Conservation (phyloP, 441 rosid genomes). For the Adansonia madagascariensis region DNA sequence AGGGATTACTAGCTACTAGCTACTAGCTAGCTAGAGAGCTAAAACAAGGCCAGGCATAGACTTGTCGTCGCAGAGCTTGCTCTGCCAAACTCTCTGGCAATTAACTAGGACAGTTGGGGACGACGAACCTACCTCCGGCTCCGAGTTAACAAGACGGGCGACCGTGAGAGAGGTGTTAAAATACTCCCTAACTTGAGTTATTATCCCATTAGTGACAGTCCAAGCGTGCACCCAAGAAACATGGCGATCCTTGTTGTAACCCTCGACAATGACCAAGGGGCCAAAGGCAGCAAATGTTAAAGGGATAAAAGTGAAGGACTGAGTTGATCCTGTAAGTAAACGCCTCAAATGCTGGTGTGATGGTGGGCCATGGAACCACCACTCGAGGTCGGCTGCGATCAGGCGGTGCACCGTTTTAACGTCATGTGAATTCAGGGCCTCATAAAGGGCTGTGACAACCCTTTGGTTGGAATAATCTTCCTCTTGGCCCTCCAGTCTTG, state of each 20-base stretch:
- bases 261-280: constrained; percentile 55
- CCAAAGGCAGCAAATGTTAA: constrained; percentile 40
- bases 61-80: constrained; percentile 42
- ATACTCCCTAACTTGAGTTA: constrained; percentile 68
- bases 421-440: constrained; percentile 40
- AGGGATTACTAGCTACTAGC: neutral
- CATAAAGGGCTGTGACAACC: constrained; percentile 43
- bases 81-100: constrained; percentile 44
- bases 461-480: constrained; percentile 23
- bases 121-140: neutral
- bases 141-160: constrained; percentile 30
- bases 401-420: constrained; percentile 37
- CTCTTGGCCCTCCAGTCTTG: constrained; percentile 30
- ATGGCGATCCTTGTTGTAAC: constrained; percentile 42
- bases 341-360: constrained; percentile 46
- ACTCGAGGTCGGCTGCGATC: constrained; percentile 47
- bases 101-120: neutral
- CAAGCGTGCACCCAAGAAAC: constrained; percentile 38
- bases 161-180: constrained; percentile 73
- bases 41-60: constrained; percentile 48
- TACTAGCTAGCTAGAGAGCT: constrained; percentile 31
- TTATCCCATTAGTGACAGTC: too few relatives aligned
- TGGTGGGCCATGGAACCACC: constrained; percentile 61
- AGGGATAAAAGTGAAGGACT: constrained; percentile 35
- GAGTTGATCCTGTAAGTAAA: constrained; percentile 40